phyloP scores from a whole-genome alignment of 2,329 filamentous ascomycete genomes.

The Peltaster fructicola region DNA sequence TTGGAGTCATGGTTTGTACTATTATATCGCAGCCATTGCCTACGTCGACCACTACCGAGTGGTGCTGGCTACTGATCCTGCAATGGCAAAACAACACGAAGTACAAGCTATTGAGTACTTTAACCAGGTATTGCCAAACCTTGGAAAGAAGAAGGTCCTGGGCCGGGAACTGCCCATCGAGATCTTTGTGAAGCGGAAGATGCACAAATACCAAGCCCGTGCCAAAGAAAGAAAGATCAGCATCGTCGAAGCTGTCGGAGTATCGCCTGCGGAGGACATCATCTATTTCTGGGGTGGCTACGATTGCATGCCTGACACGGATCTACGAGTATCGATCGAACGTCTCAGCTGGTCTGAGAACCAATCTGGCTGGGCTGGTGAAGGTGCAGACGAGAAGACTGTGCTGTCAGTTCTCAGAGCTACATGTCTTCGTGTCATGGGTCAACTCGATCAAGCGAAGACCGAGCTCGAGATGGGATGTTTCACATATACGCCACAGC shows the following conservation, averaged over 20 bases:
- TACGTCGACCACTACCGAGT: constrained; percentile 69
- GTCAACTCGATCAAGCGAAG: constrained; percentile 41
- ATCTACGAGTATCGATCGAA: constrained; percentile 45
- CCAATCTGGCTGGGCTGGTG: constrained; percentile 38
- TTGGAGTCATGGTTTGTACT: constrained; percentile 81
- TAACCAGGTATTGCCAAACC: constrained; percentile 50
- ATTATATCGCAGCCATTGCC: constrained; percentile 65
- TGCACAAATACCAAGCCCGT: constrained; percentile 73
- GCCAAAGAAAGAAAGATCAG: constrained; percentile 48
- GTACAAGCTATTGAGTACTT: constrained; percentile 48
- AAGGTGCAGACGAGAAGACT: constrained; percentile 42
- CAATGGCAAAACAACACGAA: constrained; percentile 26
- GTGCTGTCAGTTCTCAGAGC: constrained; percentile 50
- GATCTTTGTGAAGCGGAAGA: constrained; percentile 63
- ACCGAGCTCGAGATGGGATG: constrained; percentile 44
- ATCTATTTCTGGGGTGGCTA: constrained; percentile 83
- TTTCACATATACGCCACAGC: no score
- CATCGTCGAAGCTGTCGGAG: constrained; percentile 63
- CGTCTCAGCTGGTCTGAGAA: constrained; percentile 49
- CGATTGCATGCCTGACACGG: constrained; percentile 53
- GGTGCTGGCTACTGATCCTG: constrained; percentile 25
- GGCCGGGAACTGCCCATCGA: constrained; percentile 80
- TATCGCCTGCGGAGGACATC: constrained; percentile 77
- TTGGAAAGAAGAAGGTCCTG: constrained; percentile 81
- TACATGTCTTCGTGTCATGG: constrained; percentile 46